Base-by-base conservation (phyloP, 2,329 filamentous ascomycete species). In the Paraphaeosphaeria minitans region DNA sequence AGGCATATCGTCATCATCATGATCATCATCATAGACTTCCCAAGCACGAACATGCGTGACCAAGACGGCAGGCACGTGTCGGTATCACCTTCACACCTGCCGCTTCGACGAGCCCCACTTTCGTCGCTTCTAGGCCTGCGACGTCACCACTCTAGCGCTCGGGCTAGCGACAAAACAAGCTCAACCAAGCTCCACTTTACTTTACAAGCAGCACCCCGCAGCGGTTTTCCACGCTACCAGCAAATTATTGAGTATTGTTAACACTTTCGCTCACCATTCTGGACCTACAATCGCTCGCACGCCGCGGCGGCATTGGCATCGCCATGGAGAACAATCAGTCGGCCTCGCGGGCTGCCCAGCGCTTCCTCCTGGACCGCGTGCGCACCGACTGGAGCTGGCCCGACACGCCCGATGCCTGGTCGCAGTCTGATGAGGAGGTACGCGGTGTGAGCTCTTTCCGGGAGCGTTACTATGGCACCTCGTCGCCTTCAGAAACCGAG, bases 311-410 rank as follows among this genome's bases (percentile, higher is more conserved):
- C 51, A 48, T 77, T 73, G 72, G 75, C 47, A 37, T n/a, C 24
- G 52, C 63, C 37, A 77, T 77, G 75, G 72, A 76, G 33, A 73
- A 64, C 63, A 79, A 80, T 65, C 76, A 78, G 58, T 67, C 73
- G n/a, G 78, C 79, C 43, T 66, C 78, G 27, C 73, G 79, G 50
- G 75, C 78, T 37, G 78, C 79, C 24, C 75, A 76, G 43, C 74
- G 76, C 47, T 73, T 77, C 62, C 74, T 82, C 58, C 70, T 73
- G 45, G 76, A 79, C 41, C 75, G 72, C 55, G 70, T 81, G 21
- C 77, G 78, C 62, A 75, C 73, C 63, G 80, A 82, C 69, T 83
- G 80, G 80, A 64, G 74, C 39, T 82, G 77, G 58, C 79, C 79
- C 12, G 55, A 71, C 22, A 31, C 63, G 19, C 72, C 70, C 21